Base-by-base conservation (phyloP, 192 early-diverging fungal species). In the Endogone sp. region DNA sequence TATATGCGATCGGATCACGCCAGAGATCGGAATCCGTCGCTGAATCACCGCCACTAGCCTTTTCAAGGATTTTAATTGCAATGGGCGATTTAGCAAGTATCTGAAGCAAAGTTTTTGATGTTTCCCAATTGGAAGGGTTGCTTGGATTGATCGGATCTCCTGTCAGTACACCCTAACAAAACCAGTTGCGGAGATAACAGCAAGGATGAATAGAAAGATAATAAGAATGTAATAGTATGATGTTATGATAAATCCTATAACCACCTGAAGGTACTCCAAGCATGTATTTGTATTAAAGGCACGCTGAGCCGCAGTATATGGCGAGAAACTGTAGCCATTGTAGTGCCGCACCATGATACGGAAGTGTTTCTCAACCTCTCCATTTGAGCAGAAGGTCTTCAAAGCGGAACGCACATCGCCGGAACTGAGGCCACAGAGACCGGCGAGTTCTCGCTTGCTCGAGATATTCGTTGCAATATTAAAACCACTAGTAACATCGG, bases 201-300 rank as follows among this genome's bases (percentile, higher is more conserved):
- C 22, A 37, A 24, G 60, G 63, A 56, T 54, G 67, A 62, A 62
- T 56, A 32, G 30, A 66, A 28, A 62, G 22, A 28, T 31, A 20
- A 63, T 61, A 20, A 44, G 66, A 31, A 28, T 59, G 28, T 25
- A 56, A 55, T 31, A 44, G 29, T 32, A 63, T 37, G 24, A 57
- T 23, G 37, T 69, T 28, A 24, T 10, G 61, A 60, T 23, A 59
- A 20, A 64, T 64, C 16, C 63, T 24, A 70, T 63, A 62, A 32
- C 6, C 56, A 75, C 74, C 69, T 70, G 74, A 29, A 75, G 66
- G 56, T 75, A 75, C 69, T 75, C 66, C 29, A 75, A 70, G 57
- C 69, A 75, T 67, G 66, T 64, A 63, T 68, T 75, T 49, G 74
- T 75, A 60, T 71, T 71, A 62, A 62, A 75, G 32, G 32, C 64